A percentile compares a stretch with the other conserved stretches of the same genome.
These are phyloP conservation scores for Sisymbrium irio DNA, from an alignment of 345 rosid genomes.

Conservation along the genomic window DNA sequence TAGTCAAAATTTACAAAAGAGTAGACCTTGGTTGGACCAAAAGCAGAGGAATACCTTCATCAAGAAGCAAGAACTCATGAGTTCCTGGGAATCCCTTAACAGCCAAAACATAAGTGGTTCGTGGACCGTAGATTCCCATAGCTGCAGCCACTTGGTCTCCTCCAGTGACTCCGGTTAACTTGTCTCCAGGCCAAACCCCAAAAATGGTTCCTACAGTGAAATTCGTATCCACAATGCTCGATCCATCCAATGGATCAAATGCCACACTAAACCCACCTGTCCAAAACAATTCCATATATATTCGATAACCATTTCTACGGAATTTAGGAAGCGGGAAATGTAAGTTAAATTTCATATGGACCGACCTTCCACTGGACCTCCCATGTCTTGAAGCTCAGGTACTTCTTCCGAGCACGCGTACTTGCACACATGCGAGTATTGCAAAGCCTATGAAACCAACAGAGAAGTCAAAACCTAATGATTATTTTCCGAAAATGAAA, in stretches of 20 bases:
- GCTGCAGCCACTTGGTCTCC: constrained; percentile 93
- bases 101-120: constrained; percentile 88
- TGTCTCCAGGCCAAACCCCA: constrained; percentile 99
- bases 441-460: constrained; percentile 59
- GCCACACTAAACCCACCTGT: constrained; percentile 92
- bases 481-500: neutral
- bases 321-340: neutral
- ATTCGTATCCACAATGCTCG: constrained; percentile 84
- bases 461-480: constrained; percentile 11
- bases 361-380: constrained; percentile 88
- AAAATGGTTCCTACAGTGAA: constrained; percentile 93
- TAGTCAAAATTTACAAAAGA: constrained; percentile 7
- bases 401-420: constrained; percentile 97
- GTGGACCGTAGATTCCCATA: constrained; percentile 95
- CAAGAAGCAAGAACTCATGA: constrained; percentile 97
- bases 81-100: constrained; percentile 85
- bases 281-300: neutral
- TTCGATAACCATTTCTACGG: neutral
- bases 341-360: neutral
- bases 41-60: constrained; percentile 61
- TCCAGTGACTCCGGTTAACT: constrained; percentile 77
- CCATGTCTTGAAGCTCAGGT: constrained; percentile 97
- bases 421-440: constrained; percentile 87
- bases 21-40: neutral
- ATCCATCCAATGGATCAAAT: constrained; percentile 88